Percentiles rank a stretch among this genome's conserved stretches.
Conservation (phyloP, 495 filamentous ascomycete genomes). For the Penicillium paradoxum region DNA sequence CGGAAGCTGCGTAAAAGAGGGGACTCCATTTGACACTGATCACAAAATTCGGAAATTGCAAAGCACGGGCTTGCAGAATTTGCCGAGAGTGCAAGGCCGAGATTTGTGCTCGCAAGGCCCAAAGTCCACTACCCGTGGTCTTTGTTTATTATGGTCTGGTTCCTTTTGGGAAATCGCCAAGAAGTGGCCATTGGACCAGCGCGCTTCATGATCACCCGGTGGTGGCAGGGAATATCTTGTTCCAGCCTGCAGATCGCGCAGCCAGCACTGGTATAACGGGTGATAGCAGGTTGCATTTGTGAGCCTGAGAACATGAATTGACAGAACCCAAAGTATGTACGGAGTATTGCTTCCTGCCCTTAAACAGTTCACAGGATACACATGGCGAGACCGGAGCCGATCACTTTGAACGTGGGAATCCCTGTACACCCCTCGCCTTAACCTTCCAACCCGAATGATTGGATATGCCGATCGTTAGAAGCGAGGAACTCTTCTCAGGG, state of each 20-base stretch:
- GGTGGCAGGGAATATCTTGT: slow-evolving; percentile 9
- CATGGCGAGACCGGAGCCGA: not conserved
- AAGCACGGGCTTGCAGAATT: slow-evolving; percentile 1
- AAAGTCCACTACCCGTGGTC: not conserved
- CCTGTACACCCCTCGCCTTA: not conserved
- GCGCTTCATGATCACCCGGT: not conserved
- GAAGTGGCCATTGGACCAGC: not conserved
- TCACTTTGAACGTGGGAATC: not conserved
- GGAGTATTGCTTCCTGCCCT: not conserved
- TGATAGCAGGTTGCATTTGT: slow-evolving; percentile 7
- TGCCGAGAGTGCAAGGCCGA: not conserved
- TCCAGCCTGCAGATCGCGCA: slow-evolving; percentile 12
- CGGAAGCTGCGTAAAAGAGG: not conserved
- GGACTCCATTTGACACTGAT: not conserved
- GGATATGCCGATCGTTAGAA: slow-evolving; percentile 13
- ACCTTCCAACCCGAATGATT: slow-evolving; percentile 14
- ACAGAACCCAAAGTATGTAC: no score
- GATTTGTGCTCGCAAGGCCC: not conserved
- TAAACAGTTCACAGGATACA: not conserved
- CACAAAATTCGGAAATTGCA: slow-evolving; percentile 2
- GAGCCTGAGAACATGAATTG: not conserved
- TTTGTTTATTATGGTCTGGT: not conserved
- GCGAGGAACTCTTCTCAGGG: slow-evolving; percentile 1
- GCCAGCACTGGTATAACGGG: slow-evolving; percentile 11
- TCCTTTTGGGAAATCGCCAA: not conserved